A percentile compares a stretch with the other conserved stretches of the same genome.
Conservation (phyloP, 176 grass and related monocot species). For the Tillandsia fasciculata region DNA sequence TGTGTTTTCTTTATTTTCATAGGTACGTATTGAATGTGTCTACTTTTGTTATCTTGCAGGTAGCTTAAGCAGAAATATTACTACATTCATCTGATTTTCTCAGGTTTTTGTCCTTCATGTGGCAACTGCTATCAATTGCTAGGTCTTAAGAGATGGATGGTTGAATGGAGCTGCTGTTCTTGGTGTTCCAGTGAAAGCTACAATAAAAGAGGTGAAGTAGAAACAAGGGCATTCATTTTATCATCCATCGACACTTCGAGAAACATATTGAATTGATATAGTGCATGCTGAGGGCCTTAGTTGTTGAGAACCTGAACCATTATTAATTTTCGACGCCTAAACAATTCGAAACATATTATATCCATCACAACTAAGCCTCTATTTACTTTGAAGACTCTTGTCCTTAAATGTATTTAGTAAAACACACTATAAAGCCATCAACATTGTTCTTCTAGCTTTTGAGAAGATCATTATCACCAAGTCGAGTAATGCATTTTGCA, state of each 20-base stretch:
- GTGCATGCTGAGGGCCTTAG: not conserved
- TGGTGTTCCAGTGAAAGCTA: slow-evolving; percentile 94
- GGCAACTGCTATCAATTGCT: slow-evolving; percentile 21
- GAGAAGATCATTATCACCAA: not conserved
- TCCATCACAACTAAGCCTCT: too few relatives aligned
- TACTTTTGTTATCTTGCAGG: slow-evolving; percentile 7
- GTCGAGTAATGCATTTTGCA: slow-evolving; percentile 20
- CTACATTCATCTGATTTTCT: slow-evolving; percentile 6
- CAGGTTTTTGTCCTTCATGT: slow-evolving; percentile 6
- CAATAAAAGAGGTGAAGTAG: slow-evolving; percentile 70
- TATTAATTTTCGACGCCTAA: too few relatives aligned
- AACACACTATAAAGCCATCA: too few relatives aligned
- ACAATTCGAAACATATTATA: too few relatives aligned
- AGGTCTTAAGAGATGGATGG: slow-evolving; percentile 83
- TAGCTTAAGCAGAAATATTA: not conserved
- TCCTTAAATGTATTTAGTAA: too few relatives aligned
- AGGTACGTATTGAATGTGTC: not conserved
- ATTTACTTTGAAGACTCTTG: too few relatives aligned
- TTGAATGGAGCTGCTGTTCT: slow-evolving; percentile 94
- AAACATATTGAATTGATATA: not conserved
- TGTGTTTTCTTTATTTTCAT: not conserved
- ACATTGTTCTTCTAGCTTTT: too few relatives aligned
- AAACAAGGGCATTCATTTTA: not conserved
- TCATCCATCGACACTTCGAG: not conserved
- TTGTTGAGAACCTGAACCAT: too few relatives aligned